A percentile compares a stretch with the other conserved stretches of the same genome.
These are phyloP conservation scores for Hypoxylon crocopeplum DNA, from an alignment of 495 filamentous ascomycete genomes.

Conservation along the genomic window DNA sequence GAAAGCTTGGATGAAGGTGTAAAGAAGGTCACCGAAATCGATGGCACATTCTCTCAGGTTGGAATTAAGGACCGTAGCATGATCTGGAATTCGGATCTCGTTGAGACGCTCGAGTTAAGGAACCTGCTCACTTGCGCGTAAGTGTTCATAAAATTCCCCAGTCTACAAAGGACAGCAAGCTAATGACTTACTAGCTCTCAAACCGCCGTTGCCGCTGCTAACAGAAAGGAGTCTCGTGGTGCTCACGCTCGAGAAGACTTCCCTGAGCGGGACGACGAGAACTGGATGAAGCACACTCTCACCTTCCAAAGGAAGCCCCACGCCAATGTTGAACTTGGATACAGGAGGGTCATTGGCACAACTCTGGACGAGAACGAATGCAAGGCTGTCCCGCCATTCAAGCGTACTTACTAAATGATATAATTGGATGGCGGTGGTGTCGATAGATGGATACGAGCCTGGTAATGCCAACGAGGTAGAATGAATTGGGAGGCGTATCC, in stretches of 20 bases:
- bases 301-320: slow-evolving; percentile 91
- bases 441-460: slow-evolving; percentile 2
- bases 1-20: slow-evolving; percentile 87
- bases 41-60: slow-evolving; percentile 78
- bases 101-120: slow-evolving; percentile 92
- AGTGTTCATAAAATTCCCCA: slow-evolving; percentile 42
- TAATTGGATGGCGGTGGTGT: neutral
- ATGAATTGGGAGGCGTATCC: slow-evolving; percentile 8
- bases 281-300: slow-evolving; percentile 99
- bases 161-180: neutral
- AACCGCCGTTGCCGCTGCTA: slow-evolving; percentile 84
- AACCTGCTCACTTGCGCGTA: slow-evolving; percentile 96
- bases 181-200: slow-evolving; percentile 61
- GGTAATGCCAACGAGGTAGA: slow-evolving; percentile 8
- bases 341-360: slow-evolving; percentile 75
- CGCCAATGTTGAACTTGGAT: slow-evolving; percentile 76
- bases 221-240: slow-evolving; percentile 92
- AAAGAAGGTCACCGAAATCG: slow-evolving; percentile 77
- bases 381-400: slow-evolving; percentile 85
- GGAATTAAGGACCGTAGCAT: slow-evolving; percentile 97
- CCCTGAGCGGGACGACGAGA: slow-evolving; percentile 88
- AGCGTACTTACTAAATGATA: slow-evolving; percentile 74
- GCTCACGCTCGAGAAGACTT: slow-evolving; percentile 95
- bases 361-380: slow-evolving; percentile 92
- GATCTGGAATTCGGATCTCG: slow-evolving; percentile 99